Evolutionary conservation across 495 filamentous ascomycete genomes (phyloP).

Genomic region (Aspergillus olivimuriae): DNA sequence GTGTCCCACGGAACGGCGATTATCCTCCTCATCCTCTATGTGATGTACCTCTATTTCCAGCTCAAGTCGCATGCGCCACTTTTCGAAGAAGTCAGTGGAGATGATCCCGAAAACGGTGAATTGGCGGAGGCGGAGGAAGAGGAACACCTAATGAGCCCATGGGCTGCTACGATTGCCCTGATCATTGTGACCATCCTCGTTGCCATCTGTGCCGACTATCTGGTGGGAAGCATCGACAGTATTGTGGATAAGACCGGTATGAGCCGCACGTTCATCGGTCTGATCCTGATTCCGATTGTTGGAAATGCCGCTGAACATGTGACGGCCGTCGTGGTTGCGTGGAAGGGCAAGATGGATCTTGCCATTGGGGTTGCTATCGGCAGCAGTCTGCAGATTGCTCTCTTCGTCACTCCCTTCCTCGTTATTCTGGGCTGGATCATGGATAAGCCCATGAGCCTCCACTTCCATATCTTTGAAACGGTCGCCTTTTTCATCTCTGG

Average conservation of each 20-base stretch:
- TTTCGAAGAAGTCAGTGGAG: conserved; percentile 60
- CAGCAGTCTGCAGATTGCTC: conserved; percentile 87
- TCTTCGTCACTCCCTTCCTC: conserved; percentile 84
- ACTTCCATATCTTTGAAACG: conserved; percentile 91
- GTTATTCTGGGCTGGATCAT: conserved; percentile 93
- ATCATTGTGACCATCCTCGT: conserved; percentile 75
- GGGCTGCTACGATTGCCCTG: conserved; percentile 66
- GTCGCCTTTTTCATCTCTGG: conserved; percentile 88
- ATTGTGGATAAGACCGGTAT: conserved; percentile 79
- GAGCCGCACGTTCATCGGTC: conserved; percentile 93
- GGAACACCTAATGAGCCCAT: conserved; percentile 60
- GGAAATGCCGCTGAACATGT: conserved; percentile 98
- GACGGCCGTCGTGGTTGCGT: conserved; percentile 84
- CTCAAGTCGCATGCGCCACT: conserved; percentile 72
- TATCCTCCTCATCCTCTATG: conserved; percentile 81
- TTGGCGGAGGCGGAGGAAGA: conserved; percentile 43
- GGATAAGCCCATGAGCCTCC: conserved; percentile 75
- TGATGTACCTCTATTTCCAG: conserved; percentile 88
- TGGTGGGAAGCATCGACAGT: conserved; percentile 87
- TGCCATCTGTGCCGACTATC: conserved; percentile 87
- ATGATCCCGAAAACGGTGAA: conserved; percentile 25
- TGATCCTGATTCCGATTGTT: conserved; percentile 93
- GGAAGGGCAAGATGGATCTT: conserved; percentile 96
- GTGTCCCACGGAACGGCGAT: conserved; percentile 88
- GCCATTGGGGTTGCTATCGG: conserved; percentile 93